Evolutionary conservation across 164 flowering plant species (phyloP), one percentile per base, ranked within the genome.

Genomic region (Macadamia tetraphylla): DNA sequence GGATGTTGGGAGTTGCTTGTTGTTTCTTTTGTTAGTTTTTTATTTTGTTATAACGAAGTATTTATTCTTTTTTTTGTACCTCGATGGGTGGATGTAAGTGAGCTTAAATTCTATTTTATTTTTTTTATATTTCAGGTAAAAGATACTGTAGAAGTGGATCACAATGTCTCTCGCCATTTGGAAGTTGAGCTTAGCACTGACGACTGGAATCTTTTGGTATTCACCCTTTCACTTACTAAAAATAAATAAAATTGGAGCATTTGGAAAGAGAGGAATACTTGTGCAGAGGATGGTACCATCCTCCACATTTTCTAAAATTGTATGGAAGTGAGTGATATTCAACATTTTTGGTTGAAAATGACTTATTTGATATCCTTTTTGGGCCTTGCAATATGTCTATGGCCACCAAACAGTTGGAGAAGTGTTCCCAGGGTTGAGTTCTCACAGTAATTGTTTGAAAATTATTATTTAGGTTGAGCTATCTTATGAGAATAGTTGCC

Each of bases 161-260:
- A 81, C 72, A 94, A 94, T 83, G 99, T 94, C 63, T 81, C 97
- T 74, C 90, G 99, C 62, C 95, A 94, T 83, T 79, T 94, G 80
- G 74, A 62, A 14, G 58, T 72, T 66, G 97, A 94, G 70, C 97
- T 94, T 62, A 48, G 55, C 29, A 70, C 75, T 49, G 80, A 74
- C 63, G 95, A 94, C 71, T 92, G 97, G 97, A 78, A 89, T 81
- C 85, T 92, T 74, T 65, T 94, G 97, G 99, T 94, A 81, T 46
- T 46, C 51, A 46, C 51, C 51, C 51, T 8, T 8, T 8, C 6
- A 2, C 0, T 35, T 35, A 35, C 40, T 35, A 35, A 35, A 35
- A 5, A 35, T 35, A 35, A 35, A 35, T 35, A 35, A 35, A 35
- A 35, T 5, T 35, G 40, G 40, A 35, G 5, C 40, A 35, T 35